Evolutionary conservation across 176 grass and related monocot genomes (phyloP).

Genomic region (Phyllostachys edulis): DNA sequence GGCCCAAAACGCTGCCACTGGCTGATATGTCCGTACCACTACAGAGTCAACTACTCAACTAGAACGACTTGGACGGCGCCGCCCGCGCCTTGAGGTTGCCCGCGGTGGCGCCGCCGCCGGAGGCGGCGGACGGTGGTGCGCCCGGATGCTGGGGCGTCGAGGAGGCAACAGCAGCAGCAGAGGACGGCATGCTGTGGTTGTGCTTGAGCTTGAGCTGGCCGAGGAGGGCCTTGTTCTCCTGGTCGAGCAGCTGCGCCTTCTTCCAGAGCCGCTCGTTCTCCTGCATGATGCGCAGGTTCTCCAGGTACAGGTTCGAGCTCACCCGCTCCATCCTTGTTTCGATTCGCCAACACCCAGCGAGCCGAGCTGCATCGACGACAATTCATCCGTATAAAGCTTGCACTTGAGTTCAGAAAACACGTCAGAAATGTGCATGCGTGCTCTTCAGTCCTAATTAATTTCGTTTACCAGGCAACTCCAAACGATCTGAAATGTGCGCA

Average conservation of each 20-base stretch:
- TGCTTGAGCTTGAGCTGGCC: slow-evolving; percentile 46
- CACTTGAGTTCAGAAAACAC: not conserved
- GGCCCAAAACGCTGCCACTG: not conserved
- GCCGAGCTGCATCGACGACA: not conserved
- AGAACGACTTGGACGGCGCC: not conserved
- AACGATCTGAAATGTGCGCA: no score
- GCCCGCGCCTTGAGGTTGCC: not conserved
- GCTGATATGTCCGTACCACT: not conserved
- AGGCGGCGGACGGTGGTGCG: not conserved
- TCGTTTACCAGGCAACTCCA: no score
- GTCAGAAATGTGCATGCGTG: not conserved
- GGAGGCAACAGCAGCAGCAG: not conserved
- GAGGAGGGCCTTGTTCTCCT: slow-evolving; percentile 68
- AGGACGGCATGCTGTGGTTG: not conserved
- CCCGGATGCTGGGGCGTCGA: not conserved
- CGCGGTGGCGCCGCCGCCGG: not conserved
- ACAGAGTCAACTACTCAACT: not conserved
- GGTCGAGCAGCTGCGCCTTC: slow-evolving; percentile 45
- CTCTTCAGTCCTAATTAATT: not conserved
- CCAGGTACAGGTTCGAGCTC: slow-evolving; percentile 48
- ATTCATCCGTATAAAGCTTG: not conserved
- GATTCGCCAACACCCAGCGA: not conserved
- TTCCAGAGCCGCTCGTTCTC: slow-evolving; percentile 69
- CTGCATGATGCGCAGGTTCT: slow-evolving; percentile 67
- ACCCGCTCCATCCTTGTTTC: slow-evolving; percentile 32